phyloP scores from a whole-genome alignment of 108 stramenopile species.

The Pseudonitzschia pungens region DNA sequence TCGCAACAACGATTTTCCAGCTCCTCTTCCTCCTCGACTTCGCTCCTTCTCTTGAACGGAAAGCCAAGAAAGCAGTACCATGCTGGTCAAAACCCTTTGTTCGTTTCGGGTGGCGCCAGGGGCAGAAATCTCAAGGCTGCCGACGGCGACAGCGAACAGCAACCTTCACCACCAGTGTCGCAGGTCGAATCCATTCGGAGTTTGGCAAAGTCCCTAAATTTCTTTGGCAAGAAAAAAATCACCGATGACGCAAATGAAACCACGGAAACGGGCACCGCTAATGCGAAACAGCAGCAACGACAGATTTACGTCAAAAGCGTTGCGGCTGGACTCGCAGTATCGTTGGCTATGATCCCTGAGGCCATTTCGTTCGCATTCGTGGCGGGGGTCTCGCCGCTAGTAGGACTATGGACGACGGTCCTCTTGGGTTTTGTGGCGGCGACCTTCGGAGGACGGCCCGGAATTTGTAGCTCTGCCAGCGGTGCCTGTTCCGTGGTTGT shows the following conservation, averaged over 20 bases:
- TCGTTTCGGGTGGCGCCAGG: conserved; percentile 6
- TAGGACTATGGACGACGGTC: conserved; percentile 87
- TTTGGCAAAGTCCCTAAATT: conserved; percentile 6
- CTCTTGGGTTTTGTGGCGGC: conserved; percentile 82
- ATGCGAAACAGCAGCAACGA: background rate
- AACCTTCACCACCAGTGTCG: background rate
- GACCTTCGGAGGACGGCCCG: conserved; percentile 80
- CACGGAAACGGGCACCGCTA: background rate
- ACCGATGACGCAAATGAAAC: background rate
- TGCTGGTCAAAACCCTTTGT: background rate
- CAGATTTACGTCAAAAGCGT: background rate
- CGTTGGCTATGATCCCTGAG: conserved; percentile 79
- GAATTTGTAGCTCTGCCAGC: conserved; percentile 81
- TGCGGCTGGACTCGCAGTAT: conserved; percentile 59
- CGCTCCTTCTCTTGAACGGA: background rate
- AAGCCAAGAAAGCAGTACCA: background rate
- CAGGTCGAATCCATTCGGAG: conserved; percentile 10
- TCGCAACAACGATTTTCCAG: background rate
- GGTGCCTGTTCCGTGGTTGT: conserved; percentile 87
- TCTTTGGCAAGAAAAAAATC: background rate
- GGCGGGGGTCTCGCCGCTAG: conserved; percentile 72
- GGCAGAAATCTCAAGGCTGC: background rate
- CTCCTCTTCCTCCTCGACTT: background rate
- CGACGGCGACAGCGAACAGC: background rate
- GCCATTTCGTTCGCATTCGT: conserved; percentile 76